Evolutionary conservation across 768 basidiomycete genomes (phyloP).

Genomic region (Tylopilus cervinicoccineus): DNA sequence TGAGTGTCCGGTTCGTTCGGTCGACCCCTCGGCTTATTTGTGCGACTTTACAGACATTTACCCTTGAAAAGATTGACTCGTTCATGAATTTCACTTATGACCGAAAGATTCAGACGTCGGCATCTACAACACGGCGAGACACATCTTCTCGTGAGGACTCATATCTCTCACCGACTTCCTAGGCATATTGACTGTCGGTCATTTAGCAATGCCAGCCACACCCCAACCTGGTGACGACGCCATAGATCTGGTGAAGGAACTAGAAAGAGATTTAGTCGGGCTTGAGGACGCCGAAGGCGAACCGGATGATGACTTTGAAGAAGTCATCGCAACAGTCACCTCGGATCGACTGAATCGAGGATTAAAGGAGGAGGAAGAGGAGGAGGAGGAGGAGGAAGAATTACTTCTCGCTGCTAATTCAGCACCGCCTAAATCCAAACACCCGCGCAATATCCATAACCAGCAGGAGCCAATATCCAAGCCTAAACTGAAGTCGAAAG

Average conservation of each 20-base stretch:
- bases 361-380: constrained; percentile 20
- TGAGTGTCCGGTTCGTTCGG: constrained; percentile 31
- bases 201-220: constrained; percentile 18
- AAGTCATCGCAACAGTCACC: constrained; percentile 32
- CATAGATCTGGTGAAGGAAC: constrained; percentile 26
- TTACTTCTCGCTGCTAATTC: constrained; percentile 22
- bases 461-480: constrained; percentile 22
- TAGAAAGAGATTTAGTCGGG: constrained; percentile 24
- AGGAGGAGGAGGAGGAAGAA: constrained; percentile 35
- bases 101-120: constrained; percentile 35
- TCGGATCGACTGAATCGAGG: constrained; percentile 32
- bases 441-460: constrained; percentile 23
- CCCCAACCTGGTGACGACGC: constrained; percentile 26
- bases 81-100: constrained; percentile 53
- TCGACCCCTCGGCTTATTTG: constrained; percentile 7
- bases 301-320: constrained; percentile 43
- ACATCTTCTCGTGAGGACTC: constrained; percentile 22
- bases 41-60: constrained; percentile 49
- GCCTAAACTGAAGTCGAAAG: constrained; percentile 26
- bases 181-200: background rate
- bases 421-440: constrained; percentile 32
- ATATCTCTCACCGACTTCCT: background rate
- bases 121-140: constrained; percentile 16
- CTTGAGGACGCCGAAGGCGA: constrained; percentile 38
- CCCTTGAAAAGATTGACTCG: constrained; percentile 73